These are phyloP conservation scores for Auricularia cornea DNA, from an alignment of 768 basidiomycete species.

Conservation along the genomic window DNA sequence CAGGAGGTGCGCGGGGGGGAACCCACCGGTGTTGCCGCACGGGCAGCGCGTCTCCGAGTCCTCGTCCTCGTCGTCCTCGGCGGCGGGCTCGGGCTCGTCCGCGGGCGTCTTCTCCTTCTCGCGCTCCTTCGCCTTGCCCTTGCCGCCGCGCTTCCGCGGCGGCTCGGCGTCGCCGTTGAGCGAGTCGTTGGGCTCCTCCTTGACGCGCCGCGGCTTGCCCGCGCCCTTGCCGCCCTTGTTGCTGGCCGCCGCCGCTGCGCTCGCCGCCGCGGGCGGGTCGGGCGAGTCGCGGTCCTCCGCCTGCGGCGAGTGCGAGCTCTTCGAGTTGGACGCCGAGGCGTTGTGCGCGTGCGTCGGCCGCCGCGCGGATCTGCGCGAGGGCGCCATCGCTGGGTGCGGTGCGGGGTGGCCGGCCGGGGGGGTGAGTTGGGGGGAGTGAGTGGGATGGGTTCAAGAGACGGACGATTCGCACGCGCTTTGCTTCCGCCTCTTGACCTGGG, in stretches of 20 bases:
- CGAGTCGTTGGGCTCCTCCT: background rate
- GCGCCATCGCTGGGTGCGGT: background rate
- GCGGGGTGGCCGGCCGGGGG: background rate
- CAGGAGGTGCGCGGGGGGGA: conserved; percentile 8
- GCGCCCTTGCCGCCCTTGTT: background rate
- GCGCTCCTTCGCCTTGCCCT: background rate
- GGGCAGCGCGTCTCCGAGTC: conserved; percentile 70
- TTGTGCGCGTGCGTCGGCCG: background rate
- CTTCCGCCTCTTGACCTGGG: too few species aligned
- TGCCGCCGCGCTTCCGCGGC: background rate
- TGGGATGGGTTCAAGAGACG: background rate
- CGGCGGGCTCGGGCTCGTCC: conserved; percentile 24
- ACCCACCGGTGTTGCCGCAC: conserved; percentile 72
- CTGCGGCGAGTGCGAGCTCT: conserved; percentile 1
- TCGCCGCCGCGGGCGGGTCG: background rate
- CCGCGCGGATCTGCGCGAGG: background rate
- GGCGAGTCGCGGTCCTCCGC: background rate
- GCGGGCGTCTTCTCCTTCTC: background rate
- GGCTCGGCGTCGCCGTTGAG: background rate
- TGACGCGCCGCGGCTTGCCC: background rate
- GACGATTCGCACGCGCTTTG: too few species aligned
- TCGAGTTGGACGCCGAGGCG: background rate
- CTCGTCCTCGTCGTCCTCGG: conserved; percentile 45
- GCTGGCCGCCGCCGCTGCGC: background rate
- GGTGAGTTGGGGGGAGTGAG: background rate